These are phyloP conservation scores for Backusella morwellensis DNA, from an alignment of 192 early-diverging fungal species.

Conservation along the genomic window DNA sequence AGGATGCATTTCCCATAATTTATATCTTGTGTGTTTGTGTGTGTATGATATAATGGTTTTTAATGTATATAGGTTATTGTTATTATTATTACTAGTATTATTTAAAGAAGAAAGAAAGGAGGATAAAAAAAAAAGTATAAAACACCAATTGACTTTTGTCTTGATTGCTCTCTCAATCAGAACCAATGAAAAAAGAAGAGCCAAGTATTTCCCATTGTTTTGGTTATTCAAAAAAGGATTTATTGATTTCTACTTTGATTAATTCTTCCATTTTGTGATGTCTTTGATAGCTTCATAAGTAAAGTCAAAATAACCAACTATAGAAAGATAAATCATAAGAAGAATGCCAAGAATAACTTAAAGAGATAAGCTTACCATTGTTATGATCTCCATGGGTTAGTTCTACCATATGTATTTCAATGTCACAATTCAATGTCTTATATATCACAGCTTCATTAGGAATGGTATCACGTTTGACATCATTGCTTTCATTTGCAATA, in stretches of 20 bases:
- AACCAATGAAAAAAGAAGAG: slow-evolving; percentile 5
- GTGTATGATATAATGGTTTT: no score
- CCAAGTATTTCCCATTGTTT: background rate
- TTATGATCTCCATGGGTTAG: slow-evolving; percentile 33
- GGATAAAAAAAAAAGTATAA: background rate
- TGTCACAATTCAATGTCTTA: background rate
- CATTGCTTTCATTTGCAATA: slow-evolving; percentile 3
- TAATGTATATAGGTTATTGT: no score
- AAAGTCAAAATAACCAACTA: slow-evolving; percentile 38
- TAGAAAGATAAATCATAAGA: background rate
- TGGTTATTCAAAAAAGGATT: background rate
- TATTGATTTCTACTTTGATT: background rate
- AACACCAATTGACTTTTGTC: background rate
- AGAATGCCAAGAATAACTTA: background rate
- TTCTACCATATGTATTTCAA: slow-evolving; percentile 7
- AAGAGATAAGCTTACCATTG: slow-evolving; percentile 24
- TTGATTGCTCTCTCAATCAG: slow-evolving; percentile 1
- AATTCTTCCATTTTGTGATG: slow-evolving; percentile 6
- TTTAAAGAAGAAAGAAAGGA: slow-evolving; percentile 4
- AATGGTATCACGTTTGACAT: background rate
- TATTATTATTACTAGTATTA: no score
- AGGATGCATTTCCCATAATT: slow-evolving; percentile 17
- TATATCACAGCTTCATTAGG: slow-evolving; percentile 26
- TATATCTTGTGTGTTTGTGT: background rate
- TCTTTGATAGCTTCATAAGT: slow-evolving; percentile 24